phyloP scores from a whole-genome alignment of 805 yeast species.

The Lipomyces japonicus region DNA sequence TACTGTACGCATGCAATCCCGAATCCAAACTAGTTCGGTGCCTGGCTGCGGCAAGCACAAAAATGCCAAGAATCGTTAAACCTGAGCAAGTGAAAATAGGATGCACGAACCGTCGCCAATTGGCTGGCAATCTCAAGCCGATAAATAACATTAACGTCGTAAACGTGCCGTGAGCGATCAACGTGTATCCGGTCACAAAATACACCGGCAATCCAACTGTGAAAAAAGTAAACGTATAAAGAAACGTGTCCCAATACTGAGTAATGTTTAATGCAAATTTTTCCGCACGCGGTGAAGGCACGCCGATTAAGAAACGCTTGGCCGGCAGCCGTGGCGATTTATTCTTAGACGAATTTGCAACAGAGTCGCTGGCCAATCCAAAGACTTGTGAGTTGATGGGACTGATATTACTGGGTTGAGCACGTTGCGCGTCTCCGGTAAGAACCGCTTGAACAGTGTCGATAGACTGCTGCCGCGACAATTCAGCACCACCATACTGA shows the following conservation, averaged over 20 bases:
- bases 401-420: not conserved
- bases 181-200: constrained; percentile 52
- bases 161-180: constrained; percentile 60
- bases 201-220: constrained; percentile 59
- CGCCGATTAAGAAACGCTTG: constrained; percentile 4
- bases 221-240: constrained; percentile 39
- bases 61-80: constrained; percentile 58
- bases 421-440: no score
- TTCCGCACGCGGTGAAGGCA: constrained; percentile 25
- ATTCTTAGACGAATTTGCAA: not conserved
- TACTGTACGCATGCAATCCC: constrained; percentile 57
- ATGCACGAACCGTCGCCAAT: constrained; percentile 53
- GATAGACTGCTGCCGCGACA: not conserved
- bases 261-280: constrained; percentile 24
- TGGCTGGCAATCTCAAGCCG: constrained; percentile 48
- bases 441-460: not conserved
- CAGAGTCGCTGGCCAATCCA: not conserved
- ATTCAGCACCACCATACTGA: no score
- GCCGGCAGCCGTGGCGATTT: not conserved
- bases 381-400: not conserved
- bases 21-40: constrained; percentile 37
- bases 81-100: constrained; percentile 69
- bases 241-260: constrained; percentile 23
- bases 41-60: constrained; percentile 55
- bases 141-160: constrained; percentile 55